Evolutionary conservation across 768 basidiomycete genomes (phyloP), one percentile per base, ranked within the genome.

Genomic region (Tricholoma flavovirens): DNA sequence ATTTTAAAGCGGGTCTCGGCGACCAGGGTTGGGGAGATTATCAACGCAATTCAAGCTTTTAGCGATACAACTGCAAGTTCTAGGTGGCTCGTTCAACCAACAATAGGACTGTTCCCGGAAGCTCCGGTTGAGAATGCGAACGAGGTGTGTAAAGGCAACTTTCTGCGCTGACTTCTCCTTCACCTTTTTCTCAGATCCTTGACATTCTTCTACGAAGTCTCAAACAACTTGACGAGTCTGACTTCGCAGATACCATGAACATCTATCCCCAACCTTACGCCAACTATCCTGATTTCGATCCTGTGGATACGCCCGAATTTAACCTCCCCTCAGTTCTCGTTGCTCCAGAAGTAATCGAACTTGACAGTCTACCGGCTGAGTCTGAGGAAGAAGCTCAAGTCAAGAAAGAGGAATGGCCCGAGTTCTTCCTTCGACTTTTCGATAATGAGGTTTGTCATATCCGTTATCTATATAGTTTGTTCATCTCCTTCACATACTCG

Each of bases 321-420:
- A 78, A 83, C 29, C 75, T 95, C 9, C 91, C 91, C 5, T 77
- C 83, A 32, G 83, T 94, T 38, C 77, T 95, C 15, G 90, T 95
- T 0, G 92, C 93, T 2, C 93, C 93, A 1, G 93, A 95, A 68
- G 82, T 87, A 21, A 87, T 92, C 26, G 92, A 93, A 61, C 76
- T 90, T 8, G 91, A 92, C 38, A 78, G 80, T 0, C 71, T 92
- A 45, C 77, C 85, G 0, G 77, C 80, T 0, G 87, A 90, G 50
- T 77, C 83, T 15, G 84, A 84, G 15, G 87, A 87, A 61, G 86
- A 88, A 38, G 79, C 84, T 0, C 82, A 81, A 60, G 78, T 87
- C 24, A 88, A 88, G 67, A 90, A 86, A 64, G 88, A 90, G 64
- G 89, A 92, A 60, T 89, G 90, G 84, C 87, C 88, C 0, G 83